Evolutionary conservation across 164 flowering plant genomes (phyloP), one percentile per base, ranked within the genome.

Genomic region (Kingdonia uniflora): DNA sequence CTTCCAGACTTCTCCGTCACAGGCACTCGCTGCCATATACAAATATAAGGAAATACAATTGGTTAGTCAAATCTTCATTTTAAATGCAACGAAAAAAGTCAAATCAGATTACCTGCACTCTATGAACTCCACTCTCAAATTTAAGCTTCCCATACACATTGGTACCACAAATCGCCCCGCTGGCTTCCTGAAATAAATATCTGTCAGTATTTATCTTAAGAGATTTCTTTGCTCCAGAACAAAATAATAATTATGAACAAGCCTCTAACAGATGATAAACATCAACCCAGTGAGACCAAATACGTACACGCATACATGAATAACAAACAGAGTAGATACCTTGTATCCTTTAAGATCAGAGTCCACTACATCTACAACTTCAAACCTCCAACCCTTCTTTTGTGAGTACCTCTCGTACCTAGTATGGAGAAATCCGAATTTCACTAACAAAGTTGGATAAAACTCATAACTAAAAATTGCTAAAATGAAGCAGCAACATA

Each of bases 101-200:
- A 16, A 42, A 29, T 8, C 11, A 43, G 20, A 26, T 42, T 48
- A 84, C 98, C 95, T 91, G 98, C 58, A 92, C 99, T 74, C 99
- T 76, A 65, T 92, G 96, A 60, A 88, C 76, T 57, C 99, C 99
- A 77, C 98, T 88, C 78, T 92, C 99, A 73, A 85, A 92, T 73
- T 92, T 88, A 23, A 92, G 84, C 67, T 77, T 88, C 58, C 99
- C 96, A 65, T 70, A 92, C 19, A 73, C 91, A 42, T 76, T 82
- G 57, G 70, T 63, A 40, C 98, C 99, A 38, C 84, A 73, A 44
- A 92, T 84, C 66, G 95, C 80, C 37, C 89, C 96, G 69, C 87
- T 88, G 59, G 95, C 96, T 73, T 88, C 99, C 96, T 86, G 82
- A 38, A 47, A 68, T 12, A 19, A 21, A 51, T 21, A 44, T 21